Evolutionary conservation across 2,329 filamentous ascomycete genomes (phyloP).

Genomic region (Colletotrichum paranaense): DNA sequence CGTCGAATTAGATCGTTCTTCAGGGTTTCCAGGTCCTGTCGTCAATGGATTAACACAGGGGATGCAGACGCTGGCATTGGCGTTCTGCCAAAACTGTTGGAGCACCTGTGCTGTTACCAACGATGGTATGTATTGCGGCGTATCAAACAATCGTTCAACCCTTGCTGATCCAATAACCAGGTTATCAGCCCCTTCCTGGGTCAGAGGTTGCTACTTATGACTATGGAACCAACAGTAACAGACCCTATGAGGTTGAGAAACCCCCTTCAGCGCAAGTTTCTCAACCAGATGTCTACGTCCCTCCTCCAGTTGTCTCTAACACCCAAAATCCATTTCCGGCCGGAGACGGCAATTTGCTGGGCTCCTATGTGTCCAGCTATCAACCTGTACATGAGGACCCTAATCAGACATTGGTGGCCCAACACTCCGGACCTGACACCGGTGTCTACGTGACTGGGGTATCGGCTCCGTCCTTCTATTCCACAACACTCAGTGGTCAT

Average conservation of each 20-base stretch:
- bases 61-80: constrained; percentile 42
- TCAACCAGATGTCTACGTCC: constrained; percentile 31
- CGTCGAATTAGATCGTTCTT: constrained; percentile 23
- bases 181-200: constrained; percentile 47
- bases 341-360: constrained; percentile 42
- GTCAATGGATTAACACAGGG: constrained; percentile 35
- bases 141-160: not conserved
- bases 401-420: constrained; percentile 33
- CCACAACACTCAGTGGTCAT: constrained; percentile 16
- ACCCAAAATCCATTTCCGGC: constrained; percentile 43
- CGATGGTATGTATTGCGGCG: constrained; percentile 44
- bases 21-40: constrained; percentile 33
- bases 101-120: constrained; percentile 39
- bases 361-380: constrained; percentile 48
- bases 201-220: constrained; percentile 37
- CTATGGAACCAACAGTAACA: constrained; percentile 43
- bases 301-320: constrained; percentile 42
- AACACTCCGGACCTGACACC: constrained; percentile 48
- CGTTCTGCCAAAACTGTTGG: constrained; percentile 48
- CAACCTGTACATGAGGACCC: constrained; percentile 49
- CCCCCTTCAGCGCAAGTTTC: constrained; percentile 35
- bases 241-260: constrained; percentile 46
- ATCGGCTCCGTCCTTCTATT: constrained; percentile 41
- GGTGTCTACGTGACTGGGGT: constrained; percentile 52
- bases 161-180: constrained; percentile 38